A percentile compares a stretch with the other conserved stretches of the same genome.
phyloP scores from a whole-genome alignment of 148 eudicot species.

The Spergularia bocconei region DNA sequence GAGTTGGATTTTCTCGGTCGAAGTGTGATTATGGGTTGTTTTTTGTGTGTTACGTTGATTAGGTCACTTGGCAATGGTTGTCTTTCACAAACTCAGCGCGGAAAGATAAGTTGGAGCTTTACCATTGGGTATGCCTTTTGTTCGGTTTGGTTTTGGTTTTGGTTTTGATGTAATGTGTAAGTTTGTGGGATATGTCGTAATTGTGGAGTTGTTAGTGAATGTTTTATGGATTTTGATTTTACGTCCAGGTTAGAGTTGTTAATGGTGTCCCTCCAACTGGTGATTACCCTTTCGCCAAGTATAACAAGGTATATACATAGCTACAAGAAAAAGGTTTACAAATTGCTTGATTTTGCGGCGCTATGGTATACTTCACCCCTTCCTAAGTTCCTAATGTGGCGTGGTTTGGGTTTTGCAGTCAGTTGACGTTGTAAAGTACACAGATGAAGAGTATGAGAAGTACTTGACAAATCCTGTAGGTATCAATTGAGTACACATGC shows the following conservation, averaged over 20 bases:
- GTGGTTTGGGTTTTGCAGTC: constrained; percentile 44
- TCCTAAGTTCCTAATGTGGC: not conserved
- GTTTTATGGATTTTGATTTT: not conserved
- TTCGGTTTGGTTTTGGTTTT: not conserved
- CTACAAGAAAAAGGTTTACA: not conserved
- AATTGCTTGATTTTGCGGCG: not conserved
- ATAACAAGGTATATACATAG: constrained; percentile 58
- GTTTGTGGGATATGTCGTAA: not conserved
- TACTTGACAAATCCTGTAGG: constrained; percentile 79
- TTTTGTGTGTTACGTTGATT: constrained; percentile 9
- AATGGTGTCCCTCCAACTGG: constrained; percentile 91
- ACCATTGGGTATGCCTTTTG: constrained; percentile 58
- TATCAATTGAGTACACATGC: constrained; percentile 16
- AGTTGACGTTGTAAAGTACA: constrained; percentile 73
- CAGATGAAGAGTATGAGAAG: constrained; percentile 92
- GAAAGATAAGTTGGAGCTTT: constrained; percentile 70
- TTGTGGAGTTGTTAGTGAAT: not conserved
- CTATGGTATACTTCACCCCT: not conserved
- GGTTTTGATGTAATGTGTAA: not conserved
- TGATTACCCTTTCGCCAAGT: constrained; percentile 93
- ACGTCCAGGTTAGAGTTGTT: constrained; percentile 79
- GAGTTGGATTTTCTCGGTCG: not conserved
- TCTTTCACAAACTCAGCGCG: constrained; percentile 84
- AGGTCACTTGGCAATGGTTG: constrained; percentile 98
- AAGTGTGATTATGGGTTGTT: not conserved